Evolutionary conservation across 805 yeast genomes (phyloP).

Genomic region (Candida khao-thaluensis): DNA sequence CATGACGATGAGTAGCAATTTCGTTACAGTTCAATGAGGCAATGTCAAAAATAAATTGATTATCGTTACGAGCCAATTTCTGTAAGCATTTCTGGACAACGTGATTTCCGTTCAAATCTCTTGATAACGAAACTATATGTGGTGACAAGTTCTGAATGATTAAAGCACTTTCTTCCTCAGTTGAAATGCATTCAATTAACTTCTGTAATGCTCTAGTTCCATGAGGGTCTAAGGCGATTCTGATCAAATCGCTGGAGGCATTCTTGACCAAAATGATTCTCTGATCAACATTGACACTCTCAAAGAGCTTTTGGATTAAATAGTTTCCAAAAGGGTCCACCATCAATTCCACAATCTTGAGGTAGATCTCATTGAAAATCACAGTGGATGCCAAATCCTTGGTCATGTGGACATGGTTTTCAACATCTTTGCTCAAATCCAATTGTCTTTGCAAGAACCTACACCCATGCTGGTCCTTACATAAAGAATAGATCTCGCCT

Average conservation of each 20-base stretch:
- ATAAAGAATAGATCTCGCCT: slow-evolving; percentile 73
- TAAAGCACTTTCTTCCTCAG: slow-evolving; percentile 68
- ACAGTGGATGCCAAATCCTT: slow-evolving; percentile 58
- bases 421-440: slow-evolving; percentile 52
- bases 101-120: slow-evolving; percentile 95
- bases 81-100: slow-evolving; percentile 92
- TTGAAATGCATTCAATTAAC: slow-evolving; percentile 75
- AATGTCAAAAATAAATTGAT: slow-evolving; percentile 88
- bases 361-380: slow-evolving; percentile 78
- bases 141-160: slow-evolving; percentile 59
- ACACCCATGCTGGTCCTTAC: slow-evolving; percentile 97
- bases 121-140: slow-evolving; percentile 74
- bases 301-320: slow-evolving; percentile 85
- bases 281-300: slow-evolving; percentile 68
- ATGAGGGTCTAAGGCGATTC: slow-evolving; percentile 88
- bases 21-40: slow-evolving; percentile 70
- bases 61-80: slow-evolving; percentile 60
- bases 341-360: slow-evolving; percentile 84
- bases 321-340: slow-evolving; percentile 97
- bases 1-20: slow-evolving; percentile 94
- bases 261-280: slow-evolving; percentile 65
- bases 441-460: slow-evolving; percentile 86
- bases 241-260: slow-evolving; percentile 70
- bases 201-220: slow-evolving; percentile 96
- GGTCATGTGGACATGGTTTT: slow-evolving; percentile 11